Conservation (phyloP, 2,329 filamentous ascomycete genomes). For the Fusarium transvaalense region DNA sequence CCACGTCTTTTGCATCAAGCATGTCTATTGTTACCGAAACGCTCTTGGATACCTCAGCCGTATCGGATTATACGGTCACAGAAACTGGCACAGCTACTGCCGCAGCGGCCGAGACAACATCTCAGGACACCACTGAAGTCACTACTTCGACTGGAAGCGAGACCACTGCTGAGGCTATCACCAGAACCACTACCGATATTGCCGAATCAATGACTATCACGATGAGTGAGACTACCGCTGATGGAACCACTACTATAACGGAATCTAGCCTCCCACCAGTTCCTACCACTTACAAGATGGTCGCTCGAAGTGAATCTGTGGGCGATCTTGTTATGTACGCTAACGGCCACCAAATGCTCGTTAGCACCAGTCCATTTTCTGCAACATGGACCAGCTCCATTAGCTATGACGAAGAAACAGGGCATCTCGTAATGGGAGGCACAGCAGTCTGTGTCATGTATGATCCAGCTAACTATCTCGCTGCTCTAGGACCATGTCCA, state of each 20-base stretch:
- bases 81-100: background rate
- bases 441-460: background rate
- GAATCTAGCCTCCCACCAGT: background rate
- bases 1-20: background rate
- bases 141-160: background rate
- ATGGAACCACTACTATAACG: background rate
- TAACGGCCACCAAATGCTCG: fast-evolving
- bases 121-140: background rate
- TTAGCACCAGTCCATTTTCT: fast-evolving
- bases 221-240: background rate
- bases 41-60: background rate
- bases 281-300: background rate
- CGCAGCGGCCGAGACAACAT: fast-evolving
- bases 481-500: fast-evolving
- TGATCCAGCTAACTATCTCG: background rate
- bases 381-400: background rate
- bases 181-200: fast-evolving
- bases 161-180: background rate
- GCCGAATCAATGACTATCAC: background rate
- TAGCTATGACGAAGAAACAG: background rate
- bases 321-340: background rate
- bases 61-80: fast-evolving
- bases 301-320: background rate
- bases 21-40: too few relatives aligned
- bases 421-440: fast-evolving